Conservation (phyloP, 2,329 filamentous ascomycete genomes). For the Ascochyta koolunga region DNA sequence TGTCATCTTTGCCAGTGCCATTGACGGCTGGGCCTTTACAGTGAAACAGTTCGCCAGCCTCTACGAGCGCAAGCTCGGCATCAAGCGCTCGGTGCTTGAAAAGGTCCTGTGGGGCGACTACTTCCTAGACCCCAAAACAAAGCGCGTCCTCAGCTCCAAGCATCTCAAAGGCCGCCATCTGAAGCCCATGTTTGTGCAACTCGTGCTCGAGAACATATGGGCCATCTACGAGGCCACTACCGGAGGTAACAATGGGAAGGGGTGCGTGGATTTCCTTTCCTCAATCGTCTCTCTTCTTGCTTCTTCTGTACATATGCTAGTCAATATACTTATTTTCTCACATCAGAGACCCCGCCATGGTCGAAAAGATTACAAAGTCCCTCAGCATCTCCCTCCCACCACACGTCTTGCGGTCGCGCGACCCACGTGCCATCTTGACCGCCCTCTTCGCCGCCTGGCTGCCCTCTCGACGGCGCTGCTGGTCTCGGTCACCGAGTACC, state of each 20-base stretch:
- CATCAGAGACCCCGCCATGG: constrained; percentile 71
- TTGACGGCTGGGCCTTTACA: constrained; percentile 99
- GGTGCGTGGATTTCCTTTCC: constrained; percentile 62
- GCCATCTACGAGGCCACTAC: constrained; percentile 91
- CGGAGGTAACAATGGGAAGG: constrained; percentile 80
- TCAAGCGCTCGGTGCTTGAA: constrained; percentile 85
- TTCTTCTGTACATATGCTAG: constrained; percentile 43
- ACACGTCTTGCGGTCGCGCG: constrained; percentile 83
- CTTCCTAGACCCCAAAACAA: constrained; percentile 96
- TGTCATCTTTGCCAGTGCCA: constrained; percentile 96
- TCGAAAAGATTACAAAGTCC: constrained; percentile 96
- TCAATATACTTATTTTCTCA: constrained; percentile 50
- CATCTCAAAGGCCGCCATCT: constrained; percentile 89
- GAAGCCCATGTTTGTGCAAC: constrained; percentile 96
- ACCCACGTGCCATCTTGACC: constrained; percentile 81
- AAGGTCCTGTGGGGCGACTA: constrained; percentile 97
- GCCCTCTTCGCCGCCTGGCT: constrained; percentile 90
- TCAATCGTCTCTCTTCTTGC: constrained; percentile 29
- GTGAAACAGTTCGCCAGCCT: constrained; percentile 89
- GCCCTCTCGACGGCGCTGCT: constrained; percentile 90
- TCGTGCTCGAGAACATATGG: constrained; percentile 96
- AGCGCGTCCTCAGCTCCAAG: constrained; percentile 86
- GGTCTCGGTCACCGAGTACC: constrained; percentile 90
- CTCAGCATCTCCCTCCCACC: constrained; percentile 81
- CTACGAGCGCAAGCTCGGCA: constrained; percentile 96